Evolutionary conservation across 805 yeast genomes (phyloP), one percentile per base, ranked within the genome.

Genomic region (Ogataea parapolymorpha): DNA sequence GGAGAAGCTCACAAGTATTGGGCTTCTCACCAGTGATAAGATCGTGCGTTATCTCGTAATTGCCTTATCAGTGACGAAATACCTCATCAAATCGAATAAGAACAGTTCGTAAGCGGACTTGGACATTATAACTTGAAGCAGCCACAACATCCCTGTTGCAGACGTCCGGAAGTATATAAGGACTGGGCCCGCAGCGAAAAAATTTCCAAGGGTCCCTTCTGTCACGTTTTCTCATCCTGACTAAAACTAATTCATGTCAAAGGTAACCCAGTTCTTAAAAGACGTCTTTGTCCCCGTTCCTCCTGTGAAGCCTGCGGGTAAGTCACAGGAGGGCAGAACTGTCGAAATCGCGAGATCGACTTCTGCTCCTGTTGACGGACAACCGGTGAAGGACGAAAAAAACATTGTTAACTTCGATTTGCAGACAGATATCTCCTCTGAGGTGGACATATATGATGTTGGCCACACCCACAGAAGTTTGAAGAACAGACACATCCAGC

Each of bases 401-500:
- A 26, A 17, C 5, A 48, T 44, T 16, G 30, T 43, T 26, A 26
- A 35, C 25, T 35, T 27, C 13, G 50, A 41, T 10, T 30, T 36
- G 15, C 27, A 25, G 9, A 27, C 43, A 13, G 39, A 48, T 5
- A 17, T 26, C 26, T 33, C 50, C 20, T 36, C 44, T 3, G 51
- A 49, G 6, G n/a, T 36, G 3, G 49, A 45, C 6, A 9, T 36
- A 1, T 51, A 15, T 30, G 42, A 33, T 27, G 14, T 25, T 11
- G 58, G 58, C n/a, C 56, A 45, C 35, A 48, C 49, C 9, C 58
- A 53, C 28, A 42, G 76, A 26, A 56, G 59, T 6, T 56, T 72
- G 32, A 44, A 59, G 38, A 65, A 65, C 22, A 55, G 76, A 44
- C 79, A 73, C 50, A 70, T 72, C 24, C 75, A 70, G 48, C 59